Evolutionary conservation across 129 eudicot species (phyloP).

Genomic region (Chrysanthemum makinoi): DNA sequence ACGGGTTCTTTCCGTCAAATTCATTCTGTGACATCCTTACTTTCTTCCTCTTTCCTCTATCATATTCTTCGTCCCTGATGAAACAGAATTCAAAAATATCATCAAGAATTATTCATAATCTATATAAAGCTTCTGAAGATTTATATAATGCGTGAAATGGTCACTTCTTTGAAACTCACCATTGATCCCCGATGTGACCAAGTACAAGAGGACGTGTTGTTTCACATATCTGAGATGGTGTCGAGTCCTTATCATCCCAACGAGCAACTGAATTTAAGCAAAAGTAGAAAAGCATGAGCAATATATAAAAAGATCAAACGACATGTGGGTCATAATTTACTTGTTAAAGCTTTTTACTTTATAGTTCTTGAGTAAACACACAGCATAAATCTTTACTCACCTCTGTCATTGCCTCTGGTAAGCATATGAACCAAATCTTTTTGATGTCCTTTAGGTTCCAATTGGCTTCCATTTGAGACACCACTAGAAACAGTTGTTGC

Average conservation of each 20-base stretch:
- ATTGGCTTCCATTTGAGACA: slow-evolving; percentile 19
- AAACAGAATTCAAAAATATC: background rate
- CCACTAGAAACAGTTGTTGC: slow-evolving; percentile 26
- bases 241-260: slow-evolving; percentile 58
- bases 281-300: background rate
- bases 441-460: slow-evolving; percentile 23
- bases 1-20: slow-evolving; percentile 71
- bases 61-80: slow-evolving; percentile 91
- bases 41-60: slow-evolving; percentile 80
- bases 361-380: too few species aligned
- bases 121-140: background rate
- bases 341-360: too few species aligned
- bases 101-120: background rate
- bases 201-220: slow-evolving; percentile 32
- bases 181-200: slow-evolving; percentile 81
- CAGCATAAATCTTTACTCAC: slow-evolving; percentile 34
- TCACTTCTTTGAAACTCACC: slow-evolving; percentile 49
- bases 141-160: background rate
- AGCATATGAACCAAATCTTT: slow-evolving; percentile 56
- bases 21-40: slow-evolving; percentile 39
- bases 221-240: slow-evolving; percentile 27
- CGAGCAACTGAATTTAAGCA: slow-evolving; percentile 48
- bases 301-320: background rate
- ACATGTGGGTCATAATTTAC: too few species aligned
- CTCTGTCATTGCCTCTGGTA: slow-evolving; percentile 61